phyloP scores from a whole-genome alignment of 164 flowering plant species.

The Hamamelis virginiana region DNA sequence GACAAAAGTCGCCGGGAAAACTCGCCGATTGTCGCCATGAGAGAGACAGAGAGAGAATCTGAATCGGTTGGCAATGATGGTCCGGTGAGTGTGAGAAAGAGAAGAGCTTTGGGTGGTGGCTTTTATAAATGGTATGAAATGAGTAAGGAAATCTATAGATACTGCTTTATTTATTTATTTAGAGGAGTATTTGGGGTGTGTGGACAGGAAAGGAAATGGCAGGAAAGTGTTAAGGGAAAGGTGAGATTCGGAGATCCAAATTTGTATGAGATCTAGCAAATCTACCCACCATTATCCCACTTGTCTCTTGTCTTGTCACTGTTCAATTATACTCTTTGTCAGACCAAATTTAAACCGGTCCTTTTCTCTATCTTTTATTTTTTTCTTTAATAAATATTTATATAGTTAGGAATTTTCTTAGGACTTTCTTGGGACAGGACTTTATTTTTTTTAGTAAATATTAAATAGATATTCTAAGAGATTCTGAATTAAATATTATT shows the following conservation, averaged over 20 bases:
- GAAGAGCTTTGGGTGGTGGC: not conserved
- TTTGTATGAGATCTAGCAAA: constrained; percentile 28
- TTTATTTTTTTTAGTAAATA: no score
- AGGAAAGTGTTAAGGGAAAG: not conserved
- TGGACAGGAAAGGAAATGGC: not conserved
- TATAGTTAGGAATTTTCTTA: no score
- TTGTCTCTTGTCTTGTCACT: constrained; percentile 19
- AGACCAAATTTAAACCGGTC: no score
- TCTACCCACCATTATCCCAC: constrained; percentile 14
- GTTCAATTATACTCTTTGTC: not conserved
- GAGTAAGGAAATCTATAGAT: not conserved
- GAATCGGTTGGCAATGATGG: no score
- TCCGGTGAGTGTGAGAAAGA: no score
- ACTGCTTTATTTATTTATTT: not conserved
- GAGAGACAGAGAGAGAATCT: no score
- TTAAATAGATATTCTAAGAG: no score
- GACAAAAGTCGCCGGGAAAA: constrained; percentile 13
- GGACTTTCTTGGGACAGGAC: no score
- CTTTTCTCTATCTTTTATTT: no score
- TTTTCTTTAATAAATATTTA: no score
- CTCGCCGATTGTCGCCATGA: constrained; percentile 19
- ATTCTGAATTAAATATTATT: no score
- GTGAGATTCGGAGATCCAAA: constrained; percentile 32
- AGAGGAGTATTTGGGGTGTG: not conserved
- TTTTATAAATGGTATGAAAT: not conserved